A percentile compares a stretch with the other conserved stretches of the same genome.
Evolutionary conservation across 768 basidiomycete genomes (phyloP).

Genomic region (Austroboletus eburneus): DNA sequence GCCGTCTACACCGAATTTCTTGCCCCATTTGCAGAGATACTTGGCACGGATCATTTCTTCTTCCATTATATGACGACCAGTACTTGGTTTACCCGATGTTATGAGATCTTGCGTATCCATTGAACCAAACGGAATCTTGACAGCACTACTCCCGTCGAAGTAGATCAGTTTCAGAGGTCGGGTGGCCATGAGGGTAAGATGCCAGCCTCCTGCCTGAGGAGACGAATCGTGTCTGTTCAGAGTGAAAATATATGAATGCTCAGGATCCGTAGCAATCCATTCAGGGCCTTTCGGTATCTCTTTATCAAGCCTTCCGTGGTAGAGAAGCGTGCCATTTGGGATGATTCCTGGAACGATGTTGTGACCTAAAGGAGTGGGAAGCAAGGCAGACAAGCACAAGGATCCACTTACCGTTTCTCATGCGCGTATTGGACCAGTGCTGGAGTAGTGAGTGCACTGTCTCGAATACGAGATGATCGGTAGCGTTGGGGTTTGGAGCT

Average conservation of each 20-base stretch:
- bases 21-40: no score
- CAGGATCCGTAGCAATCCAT: conserved; percentile 35
- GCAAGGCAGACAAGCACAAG: conserved; percentile 10
- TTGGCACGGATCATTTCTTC: no score
- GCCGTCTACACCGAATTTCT: no score
- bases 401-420: conserved; percentile 37
- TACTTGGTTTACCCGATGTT: no score
- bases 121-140: no score
- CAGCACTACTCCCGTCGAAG: no score
- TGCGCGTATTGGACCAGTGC: conserved; percentile 44
- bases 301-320: conserved; percentile 25
- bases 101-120: no score
- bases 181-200: no score
- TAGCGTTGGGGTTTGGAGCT: conserved; percentile 23
- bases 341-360: conserved; percentile 31
- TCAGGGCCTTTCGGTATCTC: conserved; percentile 27
- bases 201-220: not conserved
- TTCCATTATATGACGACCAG: no score
- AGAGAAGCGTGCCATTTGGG: conserved; percentile 35
- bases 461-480: conserved; percentile 23
- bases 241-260: conserved; percentile 39
- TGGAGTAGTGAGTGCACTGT: conserved; percentile 31
- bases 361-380: conserved; percentile 16
- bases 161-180: no score
- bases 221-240: conserved; percentile 27